phyloP scores from a whole-genome alignment of 768 basidiomycete genomes.

The Suillus lakei region DNA sequence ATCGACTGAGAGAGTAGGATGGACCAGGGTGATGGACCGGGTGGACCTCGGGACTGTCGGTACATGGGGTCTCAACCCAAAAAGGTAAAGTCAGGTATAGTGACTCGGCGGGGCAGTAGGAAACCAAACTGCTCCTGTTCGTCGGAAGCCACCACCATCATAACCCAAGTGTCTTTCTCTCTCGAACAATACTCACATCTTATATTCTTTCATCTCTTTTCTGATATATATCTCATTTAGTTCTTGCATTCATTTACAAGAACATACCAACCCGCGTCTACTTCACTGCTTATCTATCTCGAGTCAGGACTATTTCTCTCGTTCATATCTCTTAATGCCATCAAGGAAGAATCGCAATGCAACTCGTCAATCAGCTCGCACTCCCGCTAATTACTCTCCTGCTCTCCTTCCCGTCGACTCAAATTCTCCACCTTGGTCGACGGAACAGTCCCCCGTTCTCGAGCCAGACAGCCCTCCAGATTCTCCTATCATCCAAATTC shows the following conservation, averaged over 20 bases:
- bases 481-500: constrained; percentile 12
- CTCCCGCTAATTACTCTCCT: constrained; percentile 26
- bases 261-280: constrained; percentile 6
- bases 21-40: neutral
- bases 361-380: constrained; percentile 21
- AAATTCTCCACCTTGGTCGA: constrained; percentile 26
- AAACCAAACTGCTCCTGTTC: neutral
- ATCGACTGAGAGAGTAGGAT: neutral
- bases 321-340: constrained; percentile 34
- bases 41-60: neutral
- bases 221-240: constrained; percentile 12
- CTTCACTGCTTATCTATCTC: constrained; percentile 21
- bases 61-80: neutral
- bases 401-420: constrained; percentile 39
- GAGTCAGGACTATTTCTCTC: constrained; percentile 11
- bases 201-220: constrained; percentile 4
- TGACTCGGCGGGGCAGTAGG: neutral
- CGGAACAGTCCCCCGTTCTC: constrained; percentile 15
- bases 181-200: constrained; percentile 5
- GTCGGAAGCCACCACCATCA: constrained; percentile 1
- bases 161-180: neutral
- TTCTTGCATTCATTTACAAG: constrained; percentile 40
- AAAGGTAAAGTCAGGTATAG: neutral
- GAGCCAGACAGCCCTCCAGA: constrained; percentile 17
- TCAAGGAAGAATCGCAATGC: constrained; percentile 31